phyloP scores from a whole-genome alignment of 2,329 filamentous ascomycete species.

The Fusarium sp. region DNA sequence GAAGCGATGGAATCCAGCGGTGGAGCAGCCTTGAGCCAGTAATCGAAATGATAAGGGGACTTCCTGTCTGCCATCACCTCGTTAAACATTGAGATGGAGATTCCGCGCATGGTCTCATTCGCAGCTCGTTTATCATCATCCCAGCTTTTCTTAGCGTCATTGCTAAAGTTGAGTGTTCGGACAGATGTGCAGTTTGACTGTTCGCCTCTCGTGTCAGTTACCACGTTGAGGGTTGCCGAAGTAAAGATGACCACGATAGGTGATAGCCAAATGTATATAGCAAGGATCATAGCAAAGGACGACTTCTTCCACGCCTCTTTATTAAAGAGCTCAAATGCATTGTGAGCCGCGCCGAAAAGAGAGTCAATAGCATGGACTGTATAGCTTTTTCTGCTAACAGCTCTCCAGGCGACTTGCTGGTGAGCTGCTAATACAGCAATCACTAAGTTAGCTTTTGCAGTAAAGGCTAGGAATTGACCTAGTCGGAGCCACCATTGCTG shows the following conservation, averaged over 20 bases:
- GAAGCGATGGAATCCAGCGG: conserved; percentile 25
- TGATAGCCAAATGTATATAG: conserved; percentile 35
- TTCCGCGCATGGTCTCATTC: conserved; percentile 18
- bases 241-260: conserved; percentile 37
- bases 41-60: conserved; percentile 21
- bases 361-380: conserved; percentile 31
- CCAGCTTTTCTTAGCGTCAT: conserved; percentile 24
- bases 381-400: conserved; percentile 6
- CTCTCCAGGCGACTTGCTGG: conserved; percentile 21
- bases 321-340: conserved; percentile 28
- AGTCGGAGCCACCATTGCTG: conserved; percentile 29
- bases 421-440: conserved; percentile 15
- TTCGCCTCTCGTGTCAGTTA: background rate
- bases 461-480: conserved; percentile 21
- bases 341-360: conserved; percentile 32
- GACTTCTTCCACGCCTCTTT: conserved; percentile 36
- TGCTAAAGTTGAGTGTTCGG: conserved; percentile 37
- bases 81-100: conserved; percentile 33
- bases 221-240: conserved; percentile 29
- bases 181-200: conserved; percentile 18
- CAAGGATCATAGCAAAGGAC: conserved; percentile 28
- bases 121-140: conserved; percentile 6
- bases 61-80: background rate
- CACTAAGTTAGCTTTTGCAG: conserved; percentile 21
- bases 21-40: conserved; percentile 25